Evolutionary conservation across 768 basidiomycete genomes (phyloP).

Genomic region (Pisolithus microcarpus): DNA sequence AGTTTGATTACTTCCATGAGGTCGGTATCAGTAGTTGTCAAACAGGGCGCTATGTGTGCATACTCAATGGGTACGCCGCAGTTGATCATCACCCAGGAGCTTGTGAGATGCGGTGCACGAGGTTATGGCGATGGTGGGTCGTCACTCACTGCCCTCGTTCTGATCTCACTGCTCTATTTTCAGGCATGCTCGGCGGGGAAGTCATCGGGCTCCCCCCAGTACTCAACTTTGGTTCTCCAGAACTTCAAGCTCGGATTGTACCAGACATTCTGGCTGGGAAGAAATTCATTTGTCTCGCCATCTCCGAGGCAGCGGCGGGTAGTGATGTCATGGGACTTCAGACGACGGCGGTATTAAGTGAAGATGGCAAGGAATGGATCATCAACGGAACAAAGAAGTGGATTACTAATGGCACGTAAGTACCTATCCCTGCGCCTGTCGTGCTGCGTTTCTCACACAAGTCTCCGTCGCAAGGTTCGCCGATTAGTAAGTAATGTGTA

Average conservation of each 20-base stretch:
- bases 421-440: not conserved
- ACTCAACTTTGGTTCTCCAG: constrained; percentile 55
- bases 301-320: constrained; percentile 70
- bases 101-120: constrained; percentile 45
- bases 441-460: not conserved
- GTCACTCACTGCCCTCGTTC: not conserved
- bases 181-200: constrained; percentile 46
- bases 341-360: constrained; percentile 54
- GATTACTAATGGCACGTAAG: constrained; percentile 54
- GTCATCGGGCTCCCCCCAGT: constrained; percentile 68
- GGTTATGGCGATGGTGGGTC: constrained; percentile 60
- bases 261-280: constrained; percentile 51
- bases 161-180: not conserved
- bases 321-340: constrained; percentile 60
- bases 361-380: constrained; percentile 62
- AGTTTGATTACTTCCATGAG: constrained; percentile 69
- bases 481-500: constrained; percentile 29
- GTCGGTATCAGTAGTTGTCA: constrained; percentile 36
- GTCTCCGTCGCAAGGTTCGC: constrained; percentile 30
- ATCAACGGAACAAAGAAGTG: constrained; percentile 74
- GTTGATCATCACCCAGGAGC: constrained; percentile 61
- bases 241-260: constrained; percentile 41
- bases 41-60: not conserved
- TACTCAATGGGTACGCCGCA: constrained; percentile 11
- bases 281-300: constrained; percentile 69